Conservation (phyloP, 441 rosid genomes). For the Erodium moschatum region DNA sequence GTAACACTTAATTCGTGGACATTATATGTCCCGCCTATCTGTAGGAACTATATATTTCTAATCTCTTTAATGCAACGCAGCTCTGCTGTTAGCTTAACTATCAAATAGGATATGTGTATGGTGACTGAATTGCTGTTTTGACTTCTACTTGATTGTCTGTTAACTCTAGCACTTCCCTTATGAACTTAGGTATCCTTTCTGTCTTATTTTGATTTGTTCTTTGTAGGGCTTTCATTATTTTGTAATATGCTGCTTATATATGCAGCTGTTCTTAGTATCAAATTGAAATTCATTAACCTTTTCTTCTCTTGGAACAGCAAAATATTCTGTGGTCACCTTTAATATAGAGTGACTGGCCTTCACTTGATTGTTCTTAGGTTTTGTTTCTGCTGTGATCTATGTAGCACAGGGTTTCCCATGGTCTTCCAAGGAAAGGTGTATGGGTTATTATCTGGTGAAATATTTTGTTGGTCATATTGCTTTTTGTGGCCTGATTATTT, state of each 20-base stretch:
- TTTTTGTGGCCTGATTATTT: conserved; percentile 10
- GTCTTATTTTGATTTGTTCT: neutral
- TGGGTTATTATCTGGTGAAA: neutral
- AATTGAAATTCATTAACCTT: neutral
- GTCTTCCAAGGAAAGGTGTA: conserved; percentile 26
- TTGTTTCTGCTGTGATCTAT: conserved; percentile 21
- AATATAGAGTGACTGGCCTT: neutral
- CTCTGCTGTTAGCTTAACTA: conserved; percentile 23
- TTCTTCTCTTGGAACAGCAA: neutral
- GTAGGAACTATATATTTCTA: conserved; percentile 41
- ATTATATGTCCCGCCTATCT: conserved; percentile 31
- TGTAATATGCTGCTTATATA: neutral
- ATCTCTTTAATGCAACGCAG: conserved; percentile 36
- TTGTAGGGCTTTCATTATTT: neutral
- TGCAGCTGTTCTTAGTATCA: neutral
- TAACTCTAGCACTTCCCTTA: neutral
- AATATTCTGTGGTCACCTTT: neutral
- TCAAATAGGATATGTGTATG: conserved; percentile 13
- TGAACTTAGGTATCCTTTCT: neutral
- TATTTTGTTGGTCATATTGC: conserved; percentile 10
- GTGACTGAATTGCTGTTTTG: conserved; percentile 10
- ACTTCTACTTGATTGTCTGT: neutral
- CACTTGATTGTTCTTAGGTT: conserved; percentile 1
- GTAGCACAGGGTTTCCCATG: conserved; percentile 31
- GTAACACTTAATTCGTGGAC: conserved; percentile 37